Evolutionary conservation across 371 early-diverging fungal species (phyloP), one percentile per base, ranked within the genome.

Genomic region (Mucor piriformis): DNA sequence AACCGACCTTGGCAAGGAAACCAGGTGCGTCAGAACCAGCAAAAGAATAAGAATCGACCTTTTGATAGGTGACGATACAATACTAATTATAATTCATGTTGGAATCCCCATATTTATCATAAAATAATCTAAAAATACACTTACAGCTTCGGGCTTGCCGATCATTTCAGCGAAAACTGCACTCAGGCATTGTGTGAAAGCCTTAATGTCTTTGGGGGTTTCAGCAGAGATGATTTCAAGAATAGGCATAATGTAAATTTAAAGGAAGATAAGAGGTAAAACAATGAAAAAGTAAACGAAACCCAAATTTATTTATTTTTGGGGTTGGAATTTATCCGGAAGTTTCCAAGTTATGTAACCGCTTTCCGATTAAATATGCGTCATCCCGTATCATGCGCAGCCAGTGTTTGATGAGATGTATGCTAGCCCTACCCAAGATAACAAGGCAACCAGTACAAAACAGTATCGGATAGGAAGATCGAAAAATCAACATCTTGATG

Each of bases 341-440:
- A 6, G 20, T 42, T 57, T 57, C 61, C 34, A 88, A 47, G 47
- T 88, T 88, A 56, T 86, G 87, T 48, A 88, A 69, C 42, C 68
- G 81, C 25, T 65, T 71, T 7, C 89, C 89, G 24, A 85, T 71
- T 40, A 86, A 58, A 50, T 88, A 88, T 43, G 74, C 75, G 27
- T 79, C 77, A 25, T 88, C 83, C 7, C 83, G 76, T 10, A 88
- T 77, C 32, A 61, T 61, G 15, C 71, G 69, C 20, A 77, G 67
- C 85, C 85, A 86, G 1, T 57, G 57, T 8, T 47, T 50, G 16
- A 62, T 61, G 16, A 83, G 59, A 6, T 49, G 33, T 4, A 46
- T 33, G 11, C 25, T 3, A 3, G 49, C 16, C 8, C 52, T 13
- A 18, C 24, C 6, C 8, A 51, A 12, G 12, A 15, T 12, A 5